Evolutionary conservation across 2,329 filamentous ascomycete species (phyloP).

Genomic region (Alternaria sp.): DNA sequence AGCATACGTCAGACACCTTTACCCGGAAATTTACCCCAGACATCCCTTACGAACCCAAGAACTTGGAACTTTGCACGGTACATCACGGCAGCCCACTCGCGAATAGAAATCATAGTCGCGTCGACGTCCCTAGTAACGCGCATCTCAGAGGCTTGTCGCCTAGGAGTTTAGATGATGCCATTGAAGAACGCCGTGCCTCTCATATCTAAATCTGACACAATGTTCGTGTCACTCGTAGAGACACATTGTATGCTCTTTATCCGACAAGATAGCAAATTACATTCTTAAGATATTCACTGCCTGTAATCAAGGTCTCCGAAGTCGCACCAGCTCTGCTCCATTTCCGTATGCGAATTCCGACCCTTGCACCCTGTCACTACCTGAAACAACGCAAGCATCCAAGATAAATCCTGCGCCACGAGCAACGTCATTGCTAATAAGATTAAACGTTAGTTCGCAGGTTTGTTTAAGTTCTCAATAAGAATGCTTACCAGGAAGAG

Average conservation of each 20-base stretch:
- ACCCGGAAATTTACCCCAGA: slow-evolving; percentile 16
- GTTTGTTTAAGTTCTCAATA: not conserved
- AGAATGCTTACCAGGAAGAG: slow-evolving; percentile 18
- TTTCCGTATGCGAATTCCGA: slow-evolving; percentile 24
- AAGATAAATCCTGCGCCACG: slow-evolving; percentile 21
- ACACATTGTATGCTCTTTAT: not conserved
- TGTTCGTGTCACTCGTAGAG: not conserved
- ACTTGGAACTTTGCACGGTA: slow-evolving; percentile 13
- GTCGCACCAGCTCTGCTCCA: slow-evolving; percentile 16
- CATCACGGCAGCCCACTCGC: not conserved
- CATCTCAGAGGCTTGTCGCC: not conserved
- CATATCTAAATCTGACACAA: not conserved
- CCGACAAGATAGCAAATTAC: not conserved
- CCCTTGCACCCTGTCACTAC: slow-evolving; percentile 17
- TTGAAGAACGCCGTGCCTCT: not conserved
- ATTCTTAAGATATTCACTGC: not conserved
- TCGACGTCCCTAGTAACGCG: not conserved
- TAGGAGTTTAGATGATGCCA: not conserved
- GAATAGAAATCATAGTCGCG: not conserved
- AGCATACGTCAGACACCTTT: slow-evolving; percentile 4
- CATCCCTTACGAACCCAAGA: slow-evolving; percentile 6
- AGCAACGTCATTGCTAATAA: slow-evolving; percentile 20
- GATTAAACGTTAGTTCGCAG: not conserved
- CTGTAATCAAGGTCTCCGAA: slow-evolving; percentile 11
- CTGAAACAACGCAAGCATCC: slow-evolving; percentile 19